Conservation (phyloP, 1,284 basidiomycete species). For the Leucocoprinus gongylophorus region DNA sequence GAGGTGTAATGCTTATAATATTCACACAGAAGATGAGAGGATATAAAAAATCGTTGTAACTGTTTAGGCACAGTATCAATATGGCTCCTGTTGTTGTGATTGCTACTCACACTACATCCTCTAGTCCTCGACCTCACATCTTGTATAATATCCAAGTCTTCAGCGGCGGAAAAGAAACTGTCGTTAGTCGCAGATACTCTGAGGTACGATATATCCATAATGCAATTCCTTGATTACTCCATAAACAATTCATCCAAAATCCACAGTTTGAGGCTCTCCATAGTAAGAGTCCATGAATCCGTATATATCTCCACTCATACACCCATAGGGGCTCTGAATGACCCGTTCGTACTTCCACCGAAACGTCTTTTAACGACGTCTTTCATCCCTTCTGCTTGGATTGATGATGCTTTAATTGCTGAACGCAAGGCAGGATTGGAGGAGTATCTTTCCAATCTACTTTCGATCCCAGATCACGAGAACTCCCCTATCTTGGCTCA, state of each 20-base stretch:
- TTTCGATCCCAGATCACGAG: constrained; percentile 30
- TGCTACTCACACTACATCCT: constrained; percentile 42
- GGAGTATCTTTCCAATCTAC: constrained; percentile 36
- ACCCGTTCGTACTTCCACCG: constrained; percentile 39
- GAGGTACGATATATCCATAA: constrained; percentile 31
- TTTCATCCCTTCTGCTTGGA: constrained; percentile 46
- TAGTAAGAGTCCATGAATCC: constrained; percentile 11
- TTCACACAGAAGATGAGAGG: no score
- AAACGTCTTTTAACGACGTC: constrained; percentile 42
- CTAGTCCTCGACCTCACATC: constrained; percentile 44
- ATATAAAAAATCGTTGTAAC: no score
- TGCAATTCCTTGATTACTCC: not conserved
- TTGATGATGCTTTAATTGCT: constrained; percentile 43
- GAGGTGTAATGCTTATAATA: no score
- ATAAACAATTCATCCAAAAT: not conserved
- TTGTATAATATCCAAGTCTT: constrained; percentile 38
- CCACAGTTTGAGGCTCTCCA: constrained; percentile 44
- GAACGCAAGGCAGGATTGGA: constrained; percentile 45
- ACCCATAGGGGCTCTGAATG: constrained; percentile 28
- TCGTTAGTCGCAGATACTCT: constrained; percentile 42
- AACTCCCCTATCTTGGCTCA: constrained; percentile 27
- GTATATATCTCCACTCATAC: constrained; percentile 8
- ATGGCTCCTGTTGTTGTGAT: constrained; percentile 26
- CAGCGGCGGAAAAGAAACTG: constrained; percentile 27
- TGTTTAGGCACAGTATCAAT: not conserved